Percentiles rank a stretch among this genome's conserved stretches.
These are phyloP conservation scores for Fusarium redolens DNA, from an alignment of 2,329 filamentous ascomycete species.

Conservation along the genomic window DNA sequence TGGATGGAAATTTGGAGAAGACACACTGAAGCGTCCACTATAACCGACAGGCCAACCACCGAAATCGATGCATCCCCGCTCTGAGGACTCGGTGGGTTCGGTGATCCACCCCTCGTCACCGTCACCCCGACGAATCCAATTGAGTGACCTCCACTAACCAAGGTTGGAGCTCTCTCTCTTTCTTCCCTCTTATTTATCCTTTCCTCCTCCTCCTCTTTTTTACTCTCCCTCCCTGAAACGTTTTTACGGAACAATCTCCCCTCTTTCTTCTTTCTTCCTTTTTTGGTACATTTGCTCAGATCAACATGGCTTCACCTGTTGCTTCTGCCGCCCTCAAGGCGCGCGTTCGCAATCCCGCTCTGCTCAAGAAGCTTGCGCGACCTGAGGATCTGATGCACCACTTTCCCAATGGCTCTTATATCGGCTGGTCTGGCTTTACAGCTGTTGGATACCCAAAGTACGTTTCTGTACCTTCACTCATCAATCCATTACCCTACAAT, in stretches of 20 bases:
- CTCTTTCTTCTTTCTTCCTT: conserved; percentile 27
- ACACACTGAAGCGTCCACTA: conserved; percentile 18
- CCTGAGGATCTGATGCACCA: conserved; percentile 82
- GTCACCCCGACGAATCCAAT: conserved; percentile 24
- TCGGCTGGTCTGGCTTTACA: conserved; percentile 93
- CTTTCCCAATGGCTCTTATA: conserved; percentile 86
- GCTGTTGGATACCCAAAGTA: conserved; percentile 88
- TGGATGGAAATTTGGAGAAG: conserved; percentile 32
- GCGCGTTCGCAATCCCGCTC: conserved; percentile 78
- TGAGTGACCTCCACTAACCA: conserved; percentile 17
- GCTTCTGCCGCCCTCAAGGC: conserved; percentile 81
- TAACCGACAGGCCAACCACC: conserved; percentile 21
- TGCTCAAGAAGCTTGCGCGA: conserved; percentile 82
- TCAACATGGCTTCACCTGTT: conserved; percentile 60
- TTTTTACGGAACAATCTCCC: conserved; percentile 29
- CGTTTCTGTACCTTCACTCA: conserved; percentile 8
- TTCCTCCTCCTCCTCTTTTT: not conserved
- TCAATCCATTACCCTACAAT: not conserved
- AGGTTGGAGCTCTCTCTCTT: conserved; percentile 28
- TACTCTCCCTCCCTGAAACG: not conserved
- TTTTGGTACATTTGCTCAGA: conserved; percentile 16
- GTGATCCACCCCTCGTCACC: conserved; percentile 41
- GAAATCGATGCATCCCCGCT: conserved; percentile 18
- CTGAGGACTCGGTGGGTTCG: conserved; percentile 9
- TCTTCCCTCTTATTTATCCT: conserved; percentile 28